A percentile compares a stretch with the other conserved stretches of the same genome.
Evolutionary conservation across 495 filamentous ascomycete genomes (phyloP).

Genomic region (Mytilinidion resinicola): DNA sequence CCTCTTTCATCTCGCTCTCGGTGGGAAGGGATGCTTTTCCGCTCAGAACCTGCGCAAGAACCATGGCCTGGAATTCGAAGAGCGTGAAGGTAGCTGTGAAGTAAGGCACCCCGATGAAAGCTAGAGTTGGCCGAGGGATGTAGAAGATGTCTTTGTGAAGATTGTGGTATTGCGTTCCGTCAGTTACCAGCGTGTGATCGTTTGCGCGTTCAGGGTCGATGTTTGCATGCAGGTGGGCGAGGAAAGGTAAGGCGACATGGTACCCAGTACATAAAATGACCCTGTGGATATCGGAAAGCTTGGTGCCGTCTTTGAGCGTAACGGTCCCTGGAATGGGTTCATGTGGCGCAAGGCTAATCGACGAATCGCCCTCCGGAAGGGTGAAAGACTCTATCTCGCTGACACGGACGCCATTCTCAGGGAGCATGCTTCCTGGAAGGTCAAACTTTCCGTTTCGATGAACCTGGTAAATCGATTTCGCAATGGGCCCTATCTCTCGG

Average conservation of each 20-base stretch:
- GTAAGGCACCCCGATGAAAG: conserved; percentile 56
- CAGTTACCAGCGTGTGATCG: conserved; percentile 52
- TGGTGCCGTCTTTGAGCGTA: conserved; percentile 40
- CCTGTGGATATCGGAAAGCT: conserved; percentile 46
- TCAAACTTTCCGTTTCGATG: conserved; percentile 54
- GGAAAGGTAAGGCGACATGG: conserved; percentile 54
- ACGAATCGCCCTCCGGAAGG: neutral
- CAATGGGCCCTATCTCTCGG: conserved; percentile 47
- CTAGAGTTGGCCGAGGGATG: conserved; percentile 55
- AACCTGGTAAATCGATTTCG: conserved; percentile 51
- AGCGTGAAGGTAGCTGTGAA: conserved; percentile 57
- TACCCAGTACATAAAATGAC: conserved; percentile 62
- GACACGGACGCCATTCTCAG: conserved; percentile 45
- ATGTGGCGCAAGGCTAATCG: neutral
- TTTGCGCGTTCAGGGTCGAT: conserved; percentile 34
- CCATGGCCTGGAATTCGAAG: conserved; percentile 62
- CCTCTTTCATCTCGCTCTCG: conserved; percentile 42
- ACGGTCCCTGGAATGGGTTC: conserved; percentile 28
- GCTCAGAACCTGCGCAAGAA: conserved; percentile 50
- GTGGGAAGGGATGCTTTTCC: conserved; percentile 47
- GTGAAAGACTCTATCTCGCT: conserved; percentile 41
- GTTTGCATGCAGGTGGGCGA: conserved; percentile 29
- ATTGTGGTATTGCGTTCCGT: conserved; percentile 61
- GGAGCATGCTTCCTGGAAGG: conserved; percentile 44
- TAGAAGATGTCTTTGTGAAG: conserved; percentile 63